A percentile compares a stretch with the other conserved stretches of the same genome.
Conservation (phyloP, 2,329 filamentous ascomycete genomes). For the Venturia aucupariae region DNA sequence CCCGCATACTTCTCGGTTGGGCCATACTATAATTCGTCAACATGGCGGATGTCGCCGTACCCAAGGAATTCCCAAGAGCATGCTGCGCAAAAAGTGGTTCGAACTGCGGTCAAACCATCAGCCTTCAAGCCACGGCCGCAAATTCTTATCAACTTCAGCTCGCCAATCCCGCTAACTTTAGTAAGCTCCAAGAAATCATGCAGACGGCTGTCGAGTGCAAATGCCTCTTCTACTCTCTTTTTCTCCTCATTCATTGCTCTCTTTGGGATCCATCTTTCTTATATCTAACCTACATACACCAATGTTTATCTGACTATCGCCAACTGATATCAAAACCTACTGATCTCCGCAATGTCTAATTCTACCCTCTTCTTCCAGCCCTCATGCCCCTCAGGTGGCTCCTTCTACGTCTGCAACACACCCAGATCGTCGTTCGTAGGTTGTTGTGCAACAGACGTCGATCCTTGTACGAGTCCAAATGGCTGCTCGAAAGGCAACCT, state of each 20-base stretch:
- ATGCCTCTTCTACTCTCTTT: neutral
- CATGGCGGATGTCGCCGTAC: neutral
- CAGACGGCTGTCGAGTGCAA: neutral
- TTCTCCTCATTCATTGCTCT: neutral
- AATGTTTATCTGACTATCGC: neutral
- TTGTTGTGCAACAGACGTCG: neutral
- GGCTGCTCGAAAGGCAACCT: constrained; percentile 1
- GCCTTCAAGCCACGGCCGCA: neutral
- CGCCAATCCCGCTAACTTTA: neutral
- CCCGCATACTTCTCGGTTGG: neutral
- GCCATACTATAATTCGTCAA: neutral
- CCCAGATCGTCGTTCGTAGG: neutral
- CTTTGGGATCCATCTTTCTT: neutral
- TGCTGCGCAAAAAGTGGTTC: neutral
- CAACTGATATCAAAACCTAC: neutral
- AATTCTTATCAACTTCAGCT: neutral
- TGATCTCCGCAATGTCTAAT: neutral
- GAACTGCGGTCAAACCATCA: neutral
- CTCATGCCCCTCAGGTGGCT: constrained; percentile 1
- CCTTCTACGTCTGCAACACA: constrained; percentile 3
- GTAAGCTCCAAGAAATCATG: neutral
- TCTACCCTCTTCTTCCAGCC: neutral
- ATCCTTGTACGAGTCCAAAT: neutral
- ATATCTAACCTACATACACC: neutral
- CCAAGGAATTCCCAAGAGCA: neutral